Conservation (phyloP, 1,284 basidiomycete species). For the Schizophyllum amplum region DNA sequence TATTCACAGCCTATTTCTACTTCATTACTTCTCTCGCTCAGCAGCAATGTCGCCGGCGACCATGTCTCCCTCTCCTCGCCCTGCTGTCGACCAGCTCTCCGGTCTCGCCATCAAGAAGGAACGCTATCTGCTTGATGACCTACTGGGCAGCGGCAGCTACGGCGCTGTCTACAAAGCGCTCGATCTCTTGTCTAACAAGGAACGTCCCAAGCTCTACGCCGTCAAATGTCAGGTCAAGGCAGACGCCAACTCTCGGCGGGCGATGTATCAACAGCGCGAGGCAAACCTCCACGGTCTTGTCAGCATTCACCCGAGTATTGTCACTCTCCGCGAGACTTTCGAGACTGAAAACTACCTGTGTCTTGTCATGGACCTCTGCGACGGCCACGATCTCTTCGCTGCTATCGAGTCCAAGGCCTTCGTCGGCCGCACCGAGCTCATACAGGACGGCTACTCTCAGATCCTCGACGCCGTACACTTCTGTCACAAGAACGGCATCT, state of each 20-base stretch:
- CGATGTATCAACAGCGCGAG: slow-evolving; percentile 30
- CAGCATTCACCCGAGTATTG: slow-evolving; percentile 66
- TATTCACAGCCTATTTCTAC: background rate
- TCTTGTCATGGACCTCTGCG: slow-evolving; percentile 50
- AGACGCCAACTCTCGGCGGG: slow-evolving; percentile 25
- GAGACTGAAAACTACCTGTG: slow-evolving; percentile 30
- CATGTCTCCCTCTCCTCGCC: background rate
- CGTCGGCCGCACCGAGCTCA: background rate
- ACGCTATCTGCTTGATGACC: background rate
- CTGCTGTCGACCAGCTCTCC: background rate
- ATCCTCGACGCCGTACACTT: slow-evolving; percentile 25
- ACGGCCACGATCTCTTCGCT: slow-evolving; percentile 45
- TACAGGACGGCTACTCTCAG: slow-evolving; percentile 12
- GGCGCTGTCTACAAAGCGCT: slow-evolving; percentile 11
- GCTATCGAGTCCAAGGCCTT: background rate
- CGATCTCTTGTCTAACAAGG: slow-evolving; percentile 15
- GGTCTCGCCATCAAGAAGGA: background rate
- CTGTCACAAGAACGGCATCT: slow-evolving; percentile 54
- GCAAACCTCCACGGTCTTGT: slow-evolving; percentile 63
- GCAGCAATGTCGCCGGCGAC: background rate
- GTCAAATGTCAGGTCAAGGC: slow-evolving; percentile 53
- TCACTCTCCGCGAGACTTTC: slow-evolving; percentile 29
- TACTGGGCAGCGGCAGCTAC: slow-evolving; percentile 9
- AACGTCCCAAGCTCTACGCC: slow-evolving; percentile 39
- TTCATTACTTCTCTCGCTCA: background rate